Percentiles rank a stretch among this genome's conserved stretches.
Conservation (phyloP, 805 yeast species). For the Wickerhamomyces xylosicus region DNA sequence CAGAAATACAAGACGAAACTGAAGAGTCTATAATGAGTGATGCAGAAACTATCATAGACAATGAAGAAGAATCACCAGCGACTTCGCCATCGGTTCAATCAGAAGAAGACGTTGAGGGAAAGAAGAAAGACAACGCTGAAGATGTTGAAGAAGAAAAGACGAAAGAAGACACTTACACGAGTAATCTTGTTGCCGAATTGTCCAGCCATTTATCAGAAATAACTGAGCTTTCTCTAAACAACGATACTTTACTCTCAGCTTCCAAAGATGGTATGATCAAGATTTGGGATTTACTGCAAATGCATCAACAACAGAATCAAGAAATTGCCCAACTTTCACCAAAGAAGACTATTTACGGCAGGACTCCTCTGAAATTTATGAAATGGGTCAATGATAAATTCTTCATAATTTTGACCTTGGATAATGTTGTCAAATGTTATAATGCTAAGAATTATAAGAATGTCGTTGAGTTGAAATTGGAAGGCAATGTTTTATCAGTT, state of each 20-base stretch:
- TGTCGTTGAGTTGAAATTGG: not conserved
- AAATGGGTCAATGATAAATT: not conserved
- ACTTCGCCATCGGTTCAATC: not conserved
- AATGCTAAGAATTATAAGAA: not conserved
- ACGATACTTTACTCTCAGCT: not conserved
- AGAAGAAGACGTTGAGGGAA: not conserved
- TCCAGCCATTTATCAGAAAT: not conserved
- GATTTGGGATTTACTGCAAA: not conserved
- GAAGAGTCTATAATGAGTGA: not conserved
- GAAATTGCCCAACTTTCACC: not conserved
- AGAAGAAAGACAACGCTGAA: no score
- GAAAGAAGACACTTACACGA: not conserved
- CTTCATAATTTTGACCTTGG: not conserved
- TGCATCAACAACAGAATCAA: not conserved
- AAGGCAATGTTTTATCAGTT: not conserved
- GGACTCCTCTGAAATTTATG: not conserved
- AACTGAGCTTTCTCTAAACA: not conserved
- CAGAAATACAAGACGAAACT: not conserved
- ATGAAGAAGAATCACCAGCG: not conserved
- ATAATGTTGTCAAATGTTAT: not conserved
- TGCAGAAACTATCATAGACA: not conserved
- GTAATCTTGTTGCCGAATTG: not conserved
- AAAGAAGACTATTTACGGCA: not conserved
- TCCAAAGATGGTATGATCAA: not conserved
- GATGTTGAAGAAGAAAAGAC: no score